Base-by-base conservation (phyloP, 2,329 filamentous ascomycete genomes). In the Cadophora gregata region DNA sequence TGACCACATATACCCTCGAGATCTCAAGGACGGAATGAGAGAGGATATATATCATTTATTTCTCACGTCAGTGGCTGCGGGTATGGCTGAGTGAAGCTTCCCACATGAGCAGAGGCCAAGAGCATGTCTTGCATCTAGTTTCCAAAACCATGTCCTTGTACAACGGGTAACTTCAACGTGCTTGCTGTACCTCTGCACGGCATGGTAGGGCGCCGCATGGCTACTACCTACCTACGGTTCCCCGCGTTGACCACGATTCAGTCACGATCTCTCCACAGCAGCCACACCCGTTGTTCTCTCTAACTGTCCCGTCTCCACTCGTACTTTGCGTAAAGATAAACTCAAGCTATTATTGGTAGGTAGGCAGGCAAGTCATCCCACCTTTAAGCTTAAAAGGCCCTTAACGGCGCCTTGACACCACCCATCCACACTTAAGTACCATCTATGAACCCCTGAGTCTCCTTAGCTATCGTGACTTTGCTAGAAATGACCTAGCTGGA, bases 301-400 rank as follows among this genome's bases (percentile, higher is more conserved):
- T 33, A n/a, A n/a, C n/a, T 45, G 38, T 59, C 5, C 31, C 31
- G 31, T 33, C 31, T 33, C 10, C 31, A 33, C 36, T 53, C 62
- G 62, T 64, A 64, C 42, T 55, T 53, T 59, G 21, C n/a, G 36
- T 38, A 38, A 38, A 14, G 36, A 38, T 14, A 38, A 38, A 12
- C 3, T 38, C 12, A 14, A 38, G 36, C 36, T 38, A 16, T 38
- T 8, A n/a, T n/a, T n/a, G n/a, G n/a, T n/a, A n/a, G n/a, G n/a
- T n/a, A n/a, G n/a, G n/a, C n/a, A n/a, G 36, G 6, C 7, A 8
- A 31, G 31, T 38, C 33, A 59, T 27, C 25, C 31, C 24, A 36
- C 36, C 27, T 58, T 59, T 66, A 66, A 63, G 64, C 64, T 63
- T 66, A 59, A 66, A 60, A 47, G 55, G 64, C 59, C 64, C 31